Percentiles rank a stretch among this genome's conserved stretches.
Conservation (phyloP, 768 basidiomycete species). For the Mycena rebaudengoi region DNA sequence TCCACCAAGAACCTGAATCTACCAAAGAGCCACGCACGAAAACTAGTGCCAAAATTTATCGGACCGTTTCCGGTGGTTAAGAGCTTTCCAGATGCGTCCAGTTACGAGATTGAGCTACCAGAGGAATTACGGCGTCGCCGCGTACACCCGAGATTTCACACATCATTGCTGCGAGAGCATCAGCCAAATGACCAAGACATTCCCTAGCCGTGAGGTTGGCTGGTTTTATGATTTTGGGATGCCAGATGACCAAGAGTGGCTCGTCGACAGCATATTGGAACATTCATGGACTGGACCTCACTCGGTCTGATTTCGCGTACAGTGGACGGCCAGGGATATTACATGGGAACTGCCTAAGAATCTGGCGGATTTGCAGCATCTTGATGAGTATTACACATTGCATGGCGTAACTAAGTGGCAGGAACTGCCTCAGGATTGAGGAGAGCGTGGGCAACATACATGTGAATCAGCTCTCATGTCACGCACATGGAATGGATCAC, state of each 20-base stretch:
- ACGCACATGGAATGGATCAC: too few relatives aligned
- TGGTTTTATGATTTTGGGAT: constrained; percentile 47
- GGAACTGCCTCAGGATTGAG: background rate
- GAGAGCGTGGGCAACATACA: too few relatives aligned
- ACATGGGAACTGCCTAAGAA: constrained; percentile 38
- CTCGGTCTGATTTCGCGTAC: constrained; percentile 33
- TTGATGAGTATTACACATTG: constrained; percentile 26
- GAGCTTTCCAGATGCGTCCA: constrained; percentile 28
- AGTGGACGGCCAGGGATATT: constrained; percentile 41
- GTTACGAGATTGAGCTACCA: constrained; percentile 38
- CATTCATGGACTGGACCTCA: background rate
- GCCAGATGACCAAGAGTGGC: constrained; percentile 42
- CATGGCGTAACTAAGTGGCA: background rate
- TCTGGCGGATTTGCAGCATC: constrained; percentile 34
- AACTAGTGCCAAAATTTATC: constrained; percentile 47
- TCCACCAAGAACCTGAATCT: constrained; percentile 45
- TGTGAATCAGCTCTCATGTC: too few relatives aligned
- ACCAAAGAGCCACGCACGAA: constrained; percentile 41
- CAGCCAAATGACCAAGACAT: constrained; percentile 40
- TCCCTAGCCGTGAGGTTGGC: constrained; percentile 38
- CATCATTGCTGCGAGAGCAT: constrained; percentile 34
- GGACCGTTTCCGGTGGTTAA: constrained; percentile 44
- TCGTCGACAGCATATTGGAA: constrained; percentile 42
- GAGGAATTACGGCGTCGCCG: constrained; percentile 29
- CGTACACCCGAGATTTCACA: constrained; percentile 48